Conservation (phyloP, 73 alveolate genomes). For the Uronychia setigera region DNA sequence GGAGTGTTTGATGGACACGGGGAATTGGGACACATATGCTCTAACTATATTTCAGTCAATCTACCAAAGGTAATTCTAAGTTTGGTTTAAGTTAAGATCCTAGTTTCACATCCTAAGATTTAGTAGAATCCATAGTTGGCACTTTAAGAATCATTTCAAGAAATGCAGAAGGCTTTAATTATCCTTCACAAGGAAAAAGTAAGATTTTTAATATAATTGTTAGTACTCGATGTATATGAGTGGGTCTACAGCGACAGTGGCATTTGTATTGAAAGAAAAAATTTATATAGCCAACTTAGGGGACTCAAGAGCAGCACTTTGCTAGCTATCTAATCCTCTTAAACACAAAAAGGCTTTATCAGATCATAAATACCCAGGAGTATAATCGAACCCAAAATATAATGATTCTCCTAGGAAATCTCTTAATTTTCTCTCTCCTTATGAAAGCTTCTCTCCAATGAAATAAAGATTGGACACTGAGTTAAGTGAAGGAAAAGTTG, state of each 20-base stretch:
- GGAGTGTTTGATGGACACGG: conserved; percentile 69
- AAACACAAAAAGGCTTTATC: too few species aligned
- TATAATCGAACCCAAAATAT: too few species aligned
- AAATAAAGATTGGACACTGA: too few species aligned
- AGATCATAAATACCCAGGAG: too few species aligned
- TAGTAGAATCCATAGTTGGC: neutral
- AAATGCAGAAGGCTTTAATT: neutral
- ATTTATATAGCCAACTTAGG: neutral
- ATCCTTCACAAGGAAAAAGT: neutral
- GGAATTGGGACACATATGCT: conserved; percentile 44
- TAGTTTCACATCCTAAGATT: neutral
- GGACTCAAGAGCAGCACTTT: neutral
- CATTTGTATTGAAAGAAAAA: neutral
- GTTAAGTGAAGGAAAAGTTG: neutral
- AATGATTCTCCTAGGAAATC: too few species aligned
- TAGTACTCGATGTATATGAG: neutral
- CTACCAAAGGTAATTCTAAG: neutral
- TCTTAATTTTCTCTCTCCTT: too few species aligned
- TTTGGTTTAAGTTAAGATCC: neutral
- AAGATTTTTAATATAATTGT: too few species aligned
- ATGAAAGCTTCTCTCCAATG: too few species aligned
- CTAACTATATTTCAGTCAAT: conserved; percentile 7
- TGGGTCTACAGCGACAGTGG: neutral
- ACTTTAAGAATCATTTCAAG: neutral
- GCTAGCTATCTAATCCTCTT: neutral